These are phyloP conservation scores for Aspergillus ochraceoroseus DNA, from an alignment of 2,329 filamentous ascomycete genomes.

Conservation along the genomic window DNA sequence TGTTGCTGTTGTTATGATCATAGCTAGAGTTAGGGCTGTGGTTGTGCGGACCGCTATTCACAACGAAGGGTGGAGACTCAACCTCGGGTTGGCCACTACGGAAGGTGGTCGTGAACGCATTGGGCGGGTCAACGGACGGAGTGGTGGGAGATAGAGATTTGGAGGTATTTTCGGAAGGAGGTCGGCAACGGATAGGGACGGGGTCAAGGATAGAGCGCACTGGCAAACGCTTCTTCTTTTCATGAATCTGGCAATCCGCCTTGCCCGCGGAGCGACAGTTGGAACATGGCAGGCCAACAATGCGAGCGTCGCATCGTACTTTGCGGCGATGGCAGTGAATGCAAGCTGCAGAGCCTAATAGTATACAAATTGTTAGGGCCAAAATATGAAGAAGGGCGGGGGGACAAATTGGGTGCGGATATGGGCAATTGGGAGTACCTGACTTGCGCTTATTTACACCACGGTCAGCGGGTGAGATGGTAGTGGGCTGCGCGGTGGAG, in stretches of 20 bases:
- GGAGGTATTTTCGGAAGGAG: constrained; percentile 25
- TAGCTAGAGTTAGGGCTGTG: constrained; percentile 9
- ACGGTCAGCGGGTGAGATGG: constrained; percentile 30
- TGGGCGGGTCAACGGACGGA: constrained; percentile 19
- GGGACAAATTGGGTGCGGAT: neutral
- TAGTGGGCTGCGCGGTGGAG: constrained; percentile 32
- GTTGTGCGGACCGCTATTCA: constrained; percentile 13
- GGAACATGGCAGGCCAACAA: constrained; percentile 47
- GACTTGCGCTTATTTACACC: constrained; percentile 40
- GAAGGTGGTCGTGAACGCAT: constrained; percentile 29
- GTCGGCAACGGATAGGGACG: constrained; percentile 46
- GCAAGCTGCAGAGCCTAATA: constrained; percentile 45
- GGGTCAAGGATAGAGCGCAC: constrained; percentile 41
- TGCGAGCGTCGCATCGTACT: constrained; percentile 49
- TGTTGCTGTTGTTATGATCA: constrained; percentile 1
- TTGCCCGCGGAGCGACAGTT: constrained; percentile 46
- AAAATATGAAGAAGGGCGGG: neutral
- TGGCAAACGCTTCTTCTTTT: constrained; percentile 48
- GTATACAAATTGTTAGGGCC: constrained; percentile 9
- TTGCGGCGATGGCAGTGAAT: constrained; percentile 50
- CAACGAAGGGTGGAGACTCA: constrained; percentile 14
- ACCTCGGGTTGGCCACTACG: constrained; percentile 21
- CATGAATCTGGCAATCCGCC: constrained; percentile 46
- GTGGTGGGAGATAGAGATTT: constrained; percentile 22
- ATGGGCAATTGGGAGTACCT: constrained; percentile 24